Evolutionary conservation across 306 rosid species (phyloP), one percentile per base, ranked within the genome.

Genomic region (Glycine tomentella): DNA sequence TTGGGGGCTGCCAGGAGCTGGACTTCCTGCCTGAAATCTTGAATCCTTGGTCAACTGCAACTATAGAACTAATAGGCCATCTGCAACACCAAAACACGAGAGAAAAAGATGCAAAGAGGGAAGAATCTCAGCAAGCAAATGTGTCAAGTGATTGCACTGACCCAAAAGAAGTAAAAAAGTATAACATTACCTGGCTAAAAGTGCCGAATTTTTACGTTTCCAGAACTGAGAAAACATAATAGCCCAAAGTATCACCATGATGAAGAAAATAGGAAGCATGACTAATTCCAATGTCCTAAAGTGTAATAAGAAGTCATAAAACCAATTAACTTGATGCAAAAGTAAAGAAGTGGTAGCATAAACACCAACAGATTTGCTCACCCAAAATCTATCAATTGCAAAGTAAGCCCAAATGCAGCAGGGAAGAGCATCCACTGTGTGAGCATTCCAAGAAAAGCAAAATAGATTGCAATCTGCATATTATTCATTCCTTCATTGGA

Each of bases 361-460:
- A 77, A 67, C 48, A 59, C 48, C 68, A 48, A 70, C 10, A 80
- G 59, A 45, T 40, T 80, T 81, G 68, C 96, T 67, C 74, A 93
- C 99, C 98, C 93, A 74, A 93, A 89, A 84, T 92, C 90, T 78
- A 89, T 80, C 13, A 95, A 83, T 73, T 92, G 96, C 90, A 92
- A 81, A 72, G 85, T 80, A 65, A 95, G 86, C 59, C 98, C 99
- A 82, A 93, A 90, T 42, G 80, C 87, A 48, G 98, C 97, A 8
- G 92, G 97, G 77, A 90, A 92, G 80, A 95, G 91, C 86, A 93
- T 81, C 99, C 99, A 95, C 72, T 62, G 86, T 42, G 99, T 92
- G 83, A 88, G 93, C 98, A 93, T 93, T 87, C 99, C 99, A 78
- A 95, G 97, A 85, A 95, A 95, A 80, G 99, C 90, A 86, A 95